Evolutionary conservation across 1,284 basidiomycete species (phyloP).

Genomic region (Papiliotrema terrestris): DNA sequence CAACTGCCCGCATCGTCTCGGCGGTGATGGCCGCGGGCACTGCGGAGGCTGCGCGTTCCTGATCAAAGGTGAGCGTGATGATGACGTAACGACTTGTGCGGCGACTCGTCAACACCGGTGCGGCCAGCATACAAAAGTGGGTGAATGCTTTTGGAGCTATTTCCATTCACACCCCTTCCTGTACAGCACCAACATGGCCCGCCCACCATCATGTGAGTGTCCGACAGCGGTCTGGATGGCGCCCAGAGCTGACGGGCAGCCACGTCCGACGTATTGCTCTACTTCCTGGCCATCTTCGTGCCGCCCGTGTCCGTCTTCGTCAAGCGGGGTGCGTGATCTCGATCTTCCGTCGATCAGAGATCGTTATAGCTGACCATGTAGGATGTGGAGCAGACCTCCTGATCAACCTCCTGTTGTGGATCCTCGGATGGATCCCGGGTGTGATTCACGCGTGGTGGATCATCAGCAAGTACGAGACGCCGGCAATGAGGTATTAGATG

Average conservation of each 20-base stretch:
- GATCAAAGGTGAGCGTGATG: no score
- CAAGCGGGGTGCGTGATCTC: constrained; percentile 9
- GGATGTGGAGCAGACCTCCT: constrained; percentile 11
- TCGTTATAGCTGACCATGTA: no score
- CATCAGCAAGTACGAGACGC: constrained; percentile 20
- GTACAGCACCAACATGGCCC: constrained; percentile 7
- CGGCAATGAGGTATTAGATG: no score
- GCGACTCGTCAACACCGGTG: no score
- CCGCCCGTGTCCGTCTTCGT: constrained; percentile 23
- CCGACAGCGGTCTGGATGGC: neutral
- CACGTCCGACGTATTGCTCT: constrained; percentile 21
- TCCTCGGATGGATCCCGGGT: constrained; percentile 14
- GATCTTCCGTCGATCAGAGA: neutral
- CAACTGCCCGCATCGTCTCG: no score
- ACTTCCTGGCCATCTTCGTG: constrained; percentile 25
- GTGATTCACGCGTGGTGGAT: constrained; percentile 29
- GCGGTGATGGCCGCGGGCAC: no score
- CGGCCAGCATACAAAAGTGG: no score
- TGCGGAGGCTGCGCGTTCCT: no score
- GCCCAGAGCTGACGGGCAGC: neutral
- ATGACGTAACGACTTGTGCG: no score
- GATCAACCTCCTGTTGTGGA: constrained; percentile 24
- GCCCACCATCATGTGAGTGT: constrained; percentile 18
- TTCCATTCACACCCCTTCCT: neutral
- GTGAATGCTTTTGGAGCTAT: no score